Evolutionary conservation across 2,329 filamentous ascomycete species (phyloP).

Genomic region (Fusarium longipes): DNA sequence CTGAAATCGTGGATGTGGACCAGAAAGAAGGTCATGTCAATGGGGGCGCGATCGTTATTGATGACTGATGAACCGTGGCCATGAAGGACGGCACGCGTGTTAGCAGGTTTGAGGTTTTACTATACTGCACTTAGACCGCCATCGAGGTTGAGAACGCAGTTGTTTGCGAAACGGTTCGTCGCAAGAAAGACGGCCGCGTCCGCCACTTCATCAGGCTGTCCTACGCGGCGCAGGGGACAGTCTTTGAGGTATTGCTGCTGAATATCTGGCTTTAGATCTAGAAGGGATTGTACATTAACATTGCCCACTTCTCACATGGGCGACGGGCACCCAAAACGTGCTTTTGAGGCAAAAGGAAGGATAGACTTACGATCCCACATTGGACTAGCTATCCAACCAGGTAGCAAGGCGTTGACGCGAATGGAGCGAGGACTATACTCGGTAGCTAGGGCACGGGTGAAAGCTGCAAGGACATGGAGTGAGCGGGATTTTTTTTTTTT

Average conservation of each 20-base stretch:
- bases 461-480: conserved; percentile 57
- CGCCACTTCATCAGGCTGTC: conserved; percentile 77
- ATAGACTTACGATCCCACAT: conserved; percentile 76
- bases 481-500: conserved; percentile 27
- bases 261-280: conserved; percentile 54
- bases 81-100: conserved; percentile 20
- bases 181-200: conserved; percentile 83
- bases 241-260: conserved; percentile 55
- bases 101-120: conserved; percentile 37
- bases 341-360: conserved; percentile 28
- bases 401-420: conserved; percentile 82
- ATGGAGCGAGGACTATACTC: conserved; percentile 72
- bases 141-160: conserved; percentile 87
- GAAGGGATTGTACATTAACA: conserved; percentile 55
- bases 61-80: conserved; percentile 57
- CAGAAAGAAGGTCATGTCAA: conserved; percentile 49
- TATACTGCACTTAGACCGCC: conserved; percentile 80
- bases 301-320: conserved; percentile 32
- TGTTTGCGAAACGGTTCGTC: conserved; percentile 84
- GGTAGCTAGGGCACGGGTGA: conserved; percentile 74
- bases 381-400: conserved; percentile 83
- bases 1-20: conserved; percentile 62
- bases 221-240: conserved; percentile 76
- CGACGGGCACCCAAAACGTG: conserved; percentile 15
- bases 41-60: conserved; percentile 75